Base-by-base conservation (phyloP, 805 yeast species). In the Lipomyces yamadae region DNA sequence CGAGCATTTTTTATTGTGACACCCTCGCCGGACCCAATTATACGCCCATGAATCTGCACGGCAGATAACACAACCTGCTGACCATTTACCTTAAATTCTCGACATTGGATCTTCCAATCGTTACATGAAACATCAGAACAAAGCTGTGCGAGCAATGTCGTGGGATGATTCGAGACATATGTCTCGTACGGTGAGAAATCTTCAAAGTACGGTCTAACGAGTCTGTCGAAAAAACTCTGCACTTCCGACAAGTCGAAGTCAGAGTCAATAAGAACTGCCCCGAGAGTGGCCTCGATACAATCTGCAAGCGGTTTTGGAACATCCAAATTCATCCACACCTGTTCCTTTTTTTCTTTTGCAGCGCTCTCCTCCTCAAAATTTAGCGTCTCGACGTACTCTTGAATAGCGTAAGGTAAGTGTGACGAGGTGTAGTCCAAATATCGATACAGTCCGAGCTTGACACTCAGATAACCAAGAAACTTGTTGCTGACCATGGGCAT, bases 241-340 rank as follows among this genome's bases (percentile, higher is more conserved):
- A 34, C 45, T 29, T 33, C 58, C 2, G 58, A 11, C 15, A 62
- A 57, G 35, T 37, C 34, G 42, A 62, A 62, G 32, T 52, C 61
- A 32, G 65, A 62, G 35, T 62, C 65, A 30, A 62, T 35, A 37
- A 48, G 57, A 35, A 62, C 48, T 6, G 61, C 65, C 4, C 65
- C 59, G 30, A 62, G 29, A 4, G 52, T 15, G n/a, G 65, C 52
- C 34, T 62, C 65, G 10, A 62, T 34, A 35, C 39, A 56, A 33
- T 62, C 65, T 15, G 65, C 52, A 30, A 62, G 42, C n/a, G 59
- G 54, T 58, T 62, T 62, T 4, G 65, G 65, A 32, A 58, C 18
- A 11, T 62, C 65, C 37, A 62, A 11, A 18, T 48, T 24, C 59
- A 50, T 45, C 65, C 65, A 62, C 32, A 56, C 58, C 8, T 56